These are phyloP conservation scores for Silene vulgaris DNA, from an alignment of 179 eudicot genomes.

Conservation along the genomic window DNA sequence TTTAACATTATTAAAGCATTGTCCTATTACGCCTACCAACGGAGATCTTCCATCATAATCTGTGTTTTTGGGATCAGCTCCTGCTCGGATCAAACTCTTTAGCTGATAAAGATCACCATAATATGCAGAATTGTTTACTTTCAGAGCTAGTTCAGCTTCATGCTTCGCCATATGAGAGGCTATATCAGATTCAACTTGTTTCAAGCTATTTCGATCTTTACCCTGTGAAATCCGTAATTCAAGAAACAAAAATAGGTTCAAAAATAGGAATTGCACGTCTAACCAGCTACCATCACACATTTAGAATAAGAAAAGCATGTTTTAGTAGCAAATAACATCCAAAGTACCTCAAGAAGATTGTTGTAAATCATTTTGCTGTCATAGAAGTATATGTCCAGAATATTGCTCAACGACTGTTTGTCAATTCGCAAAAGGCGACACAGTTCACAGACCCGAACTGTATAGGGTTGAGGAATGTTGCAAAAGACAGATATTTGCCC, in stretches of 20 bases:
- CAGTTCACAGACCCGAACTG: slow-evolving; percentile 69
- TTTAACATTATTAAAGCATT: no score
- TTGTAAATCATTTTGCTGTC: slow-evolving; percentile 66
- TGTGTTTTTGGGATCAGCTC: slow-evolving; percentile 80
- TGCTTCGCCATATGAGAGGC: slow-evolving; percentile 69
- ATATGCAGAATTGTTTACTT: slow-evolving; percentile 71
- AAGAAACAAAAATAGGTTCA: neutral
- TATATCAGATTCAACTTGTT: slow-evolving; percentile 74
- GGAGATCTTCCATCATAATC: slow-evolving; percentile 94
- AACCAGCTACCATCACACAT: neutral
- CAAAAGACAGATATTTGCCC: slow-evolving; percentile 78
- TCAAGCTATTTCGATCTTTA: slow-evolving; percentile 58
- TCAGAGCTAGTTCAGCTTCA: slow-evolving; percentile 92
- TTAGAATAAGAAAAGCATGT: neutral
- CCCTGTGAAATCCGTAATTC: slow-evolving; percentile 37
- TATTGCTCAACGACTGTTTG: slow-evolving; percentile 72
- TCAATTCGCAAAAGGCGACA: slow-evolving; percentile 83
- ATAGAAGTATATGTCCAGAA: slow-evolving; percentile 74
- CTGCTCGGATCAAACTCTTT: slow-evolving; percentile 61
- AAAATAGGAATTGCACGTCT: neutral
- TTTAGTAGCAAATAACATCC: neutral
- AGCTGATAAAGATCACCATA: slow-evolving; percentile 74
- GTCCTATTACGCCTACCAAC: slow-evolving; percentile 40
- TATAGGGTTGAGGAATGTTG: slow-evolving; percentile 78
- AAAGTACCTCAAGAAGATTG: slow-evolving; percentile 71